Evolutionary conservation across 352 stramenopile species (phyloP).

Genomic region (Globisporangium apiculatum): DNA sequence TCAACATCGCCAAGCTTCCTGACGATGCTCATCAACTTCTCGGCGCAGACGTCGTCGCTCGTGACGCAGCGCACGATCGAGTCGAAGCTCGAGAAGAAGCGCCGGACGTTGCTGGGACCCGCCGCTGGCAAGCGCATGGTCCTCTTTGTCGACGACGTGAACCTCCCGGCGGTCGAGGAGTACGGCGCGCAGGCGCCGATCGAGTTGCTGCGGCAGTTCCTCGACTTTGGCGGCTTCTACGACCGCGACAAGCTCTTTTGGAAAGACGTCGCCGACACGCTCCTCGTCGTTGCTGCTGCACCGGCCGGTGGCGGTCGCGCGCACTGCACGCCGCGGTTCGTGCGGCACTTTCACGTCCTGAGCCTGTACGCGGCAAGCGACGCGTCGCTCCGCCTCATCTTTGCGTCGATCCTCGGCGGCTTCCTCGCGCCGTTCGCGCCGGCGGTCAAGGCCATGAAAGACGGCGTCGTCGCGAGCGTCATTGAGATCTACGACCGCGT

Average conservation of each 20-base stretch:
- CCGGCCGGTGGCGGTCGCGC: constrained; percentile 84
- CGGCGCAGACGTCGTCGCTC: constrained; percentile 84
- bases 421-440: constrained; percentile 89
- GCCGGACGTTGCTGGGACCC: constrained; percentile 91
- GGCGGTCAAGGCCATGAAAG: constrained; percentile 72
- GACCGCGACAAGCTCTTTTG: constrained; percentile 96
- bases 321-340: constrained; percentile 89
- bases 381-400: constrained; percentile 89
- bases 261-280: constrained; percentile 93
- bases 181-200: constrained; percentile 93
- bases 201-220: constrained; percentile 91
- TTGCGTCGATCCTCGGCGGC: constrained; percentile 89
- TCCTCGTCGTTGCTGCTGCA: constrained; percentile 86
- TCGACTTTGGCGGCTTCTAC: constrained; percentile 95
- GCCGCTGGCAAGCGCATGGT: constrained; percentile 84
- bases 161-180: constrained; percentile 91
- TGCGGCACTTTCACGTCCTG: constrained; percentile 94
- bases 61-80: constrained; percentile 90
- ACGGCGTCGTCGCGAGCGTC: constrained; percentile 81
- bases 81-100: constrained; percentile 93
- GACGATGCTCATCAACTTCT: constrained; percentile 89
- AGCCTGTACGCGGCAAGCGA: constrained; percentile 90
- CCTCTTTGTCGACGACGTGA: constrained; percentile 95
- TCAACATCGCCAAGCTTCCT: constrained; percentile 41
- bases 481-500: constrained; percentile 94